Evolutionary conservation across 75 land plant genomes (phyloP).

Genomic region (Cupressus sempervirens): DNA sequence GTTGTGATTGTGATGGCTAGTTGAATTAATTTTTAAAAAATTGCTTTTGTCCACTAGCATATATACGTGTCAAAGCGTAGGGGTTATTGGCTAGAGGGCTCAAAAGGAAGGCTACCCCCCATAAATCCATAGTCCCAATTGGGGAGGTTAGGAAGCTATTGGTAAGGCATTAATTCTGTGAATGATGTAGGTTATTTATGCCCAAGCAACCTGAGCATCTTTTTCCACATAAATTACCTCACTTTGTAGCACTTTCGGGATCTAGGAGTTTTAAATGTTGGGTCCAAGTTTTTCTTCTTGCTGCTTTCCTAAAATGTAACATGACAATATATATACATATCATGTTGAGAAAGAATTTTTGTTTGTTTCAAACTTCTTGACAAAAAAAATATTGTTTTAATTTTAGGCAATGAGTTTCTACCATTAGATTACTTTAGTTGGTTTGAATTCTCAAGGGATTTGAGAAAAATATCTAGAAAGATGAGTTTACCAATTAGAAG

Average conservation of each 20-base stretch:
- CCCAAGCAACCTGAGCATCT: conserved; percentile 20
- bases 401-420: not conserved
- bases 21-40: too few relatives aligned
- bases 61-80: too few relatives aligned
- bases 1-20: too few relatives aligned
- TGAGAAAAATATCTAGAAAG: not conserved
- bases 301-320: conserved; percentile 41
- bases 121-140: too few relatives aligned
- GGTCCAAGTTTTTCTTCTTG: conserved; percentile 18
- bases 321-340: conserved; percentile 65
- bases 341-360: conserved; percentile 51
- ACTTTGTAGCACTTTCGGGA: not conserved
- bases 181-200: too few relatives aligned
- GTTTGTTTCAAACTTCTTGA: conserved; percentile 60
- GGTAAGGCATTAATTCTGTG: too few relatives aligned
- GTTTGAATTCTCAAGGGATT: not conserved
- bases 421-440: too few relatives aligned
- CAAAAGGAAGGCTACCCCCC: too few relatives aligned
- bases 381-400: conserved; percentile 17
- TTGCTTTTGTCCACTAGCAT: too few relatives aligned
- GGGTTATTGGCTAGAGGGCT: too few relatives aligned
- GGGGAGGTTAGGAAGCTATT: too few relatives aligned
- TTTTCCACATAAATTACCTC: conserved; percentile 39
- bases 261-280: not conserved
- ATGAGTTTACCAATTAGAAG: not conserved